These are phyloP conservation scores for Malassezia restricta DNA, from an alignment of 1,284 basidiomycete genomes.

Conservation along the genomic window DNA sequence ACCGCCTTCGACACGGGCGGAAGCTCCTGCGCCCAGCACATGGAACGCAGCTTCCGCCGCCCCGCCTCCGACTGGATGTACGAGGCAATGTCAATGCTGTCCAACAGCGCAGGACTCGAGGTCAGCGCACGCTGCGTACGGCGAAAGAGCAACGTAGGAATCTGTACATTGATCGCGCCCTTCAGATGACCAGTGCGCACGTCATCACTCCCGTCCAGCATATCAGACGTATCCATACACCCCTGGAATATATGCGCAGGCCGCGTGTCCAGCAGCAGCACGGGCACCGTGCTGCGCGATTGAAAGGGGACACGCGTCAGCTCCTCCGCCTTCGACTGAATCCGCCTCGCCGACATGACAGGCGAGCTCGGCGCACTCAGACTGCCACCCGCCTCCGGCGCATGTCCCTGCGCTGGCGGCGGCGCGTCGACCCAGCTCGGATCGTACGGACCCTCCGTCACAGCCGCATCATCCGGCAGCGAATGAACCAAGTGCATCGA, in stretches of 20 bases:
- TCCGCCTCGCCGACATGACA: neutral
- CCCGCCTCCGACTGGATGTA: constrained; percentile 5
- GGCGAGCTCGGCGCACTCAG: neutral
- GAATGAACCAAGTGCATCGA: too few relatives aligned
- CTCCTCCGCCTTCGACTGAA: neutral
- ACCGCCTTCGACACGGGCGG: neutral
- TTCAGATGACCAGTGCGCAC: constrained; percentile 1
- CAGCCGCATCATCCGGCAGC: too few relatives aligned
- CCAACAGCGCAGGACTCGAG: neutral
- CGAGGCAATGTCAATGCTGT: constrained; percentile 1
- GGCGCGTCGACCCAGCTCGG: too few relatives aligned
- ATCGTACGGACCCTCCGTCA: too few relatives aligned
- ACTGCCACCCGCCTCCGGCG: too few relatives aligned
- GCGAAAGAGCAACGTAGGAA: constrained; percentile 11
- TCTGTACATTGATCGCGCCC: constrained; percentile 12
- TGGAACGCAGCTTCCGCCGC: neutral
- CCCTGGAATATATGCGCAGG: constrained; percentile 5
- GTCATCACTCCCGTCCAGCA: neutral
- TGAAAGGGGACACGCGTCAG: neutral
- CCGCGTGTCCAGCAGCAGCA: constrained; percentile 15
- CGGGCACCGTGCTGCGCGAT: neutral
- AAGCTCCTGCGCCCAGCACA: neutral
- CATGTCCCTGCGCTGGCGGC: too few relatives aligned
- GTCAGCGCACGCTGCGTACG: constrained; percentile 7
- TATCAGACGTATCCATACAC: neutral